Conservation (phyloP, 2,329 filamentous ascomycete genomes). For the Fusarium sp. region DNA sequence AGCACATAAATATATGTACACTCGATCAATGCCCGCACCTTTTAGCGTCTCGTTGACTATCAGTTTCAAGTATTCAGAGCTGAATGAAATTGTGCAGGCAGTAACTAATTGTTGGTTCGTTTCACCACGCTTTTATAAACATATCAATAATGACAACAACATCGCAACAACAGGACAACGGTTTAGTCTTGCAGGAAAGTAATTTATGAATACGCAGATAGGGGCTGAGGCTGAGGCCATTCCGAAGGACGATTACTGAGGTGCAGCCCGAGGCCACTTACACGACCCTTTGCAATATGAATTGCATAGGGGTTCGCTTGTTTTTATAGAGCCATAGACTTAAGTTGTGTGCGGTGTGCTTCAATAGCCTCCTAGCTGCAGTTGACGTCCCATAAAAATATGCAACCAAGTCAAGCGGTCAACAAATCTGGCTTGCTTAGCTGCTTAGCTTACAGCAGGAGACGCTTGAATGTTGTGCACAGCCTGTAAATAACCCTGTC, state of each 20-base stretch:
- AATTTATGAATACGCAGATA: slow-evolving; percentile 14
- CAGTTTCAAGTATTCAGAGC: neutral
- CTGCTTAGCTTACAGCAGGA: neutral
- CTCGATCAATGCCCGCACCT: slow-evolving; percentile 17
- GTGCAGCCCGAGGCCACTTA: slow-evolving; percentile 29
- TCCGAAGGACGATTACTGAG: slow-evolving; percentile 25
- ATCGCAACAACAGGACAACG: slow-evolving; percentile 33
- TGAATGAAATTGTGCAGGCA: slow-evolving; percentile 7
- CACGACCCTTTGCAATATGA: slow-evolving; percentile 40
- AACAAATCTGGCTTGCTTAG: slow-evolving; percentile 36
- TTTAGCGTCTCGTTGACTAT: slow-evolving; percentile 19
- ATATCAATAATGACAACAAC: slow-evolving; percentile 11
- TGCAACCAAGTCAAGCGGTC: slow-evolving; percentile 49
- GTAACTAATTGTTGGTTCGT: slow-evolving; percentile 14
- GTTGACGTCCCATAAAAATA: slow-evolving; percentile 47
- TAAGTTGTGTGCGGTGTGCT: slow-evolving; percentile 46
- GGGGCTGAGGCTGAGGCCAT: slow-evolving; percentile 19
- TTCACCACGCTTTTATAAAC: slow-evolving; percentile 3
- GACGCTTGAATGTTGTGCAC: slow-evolving; percentile 39
- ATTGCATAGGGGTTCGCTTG: slow-evolving; percentile 43
- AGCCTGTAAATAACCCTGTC: slow-evolving; percentile 31
- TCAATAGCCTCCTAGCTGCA: slow-evolving; percentile 46
- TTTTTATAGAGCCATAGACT: slow-evolving; percentile 43
- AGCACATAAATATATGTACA: slow-evolving; percentile 24
- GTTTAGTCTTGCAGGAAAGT: slow-evolving; percentile 4